Evolutionary conservation across 768 basidiomycete species (phyloP).

Genomic region (Hysterangium stoloniferum): DNA sequence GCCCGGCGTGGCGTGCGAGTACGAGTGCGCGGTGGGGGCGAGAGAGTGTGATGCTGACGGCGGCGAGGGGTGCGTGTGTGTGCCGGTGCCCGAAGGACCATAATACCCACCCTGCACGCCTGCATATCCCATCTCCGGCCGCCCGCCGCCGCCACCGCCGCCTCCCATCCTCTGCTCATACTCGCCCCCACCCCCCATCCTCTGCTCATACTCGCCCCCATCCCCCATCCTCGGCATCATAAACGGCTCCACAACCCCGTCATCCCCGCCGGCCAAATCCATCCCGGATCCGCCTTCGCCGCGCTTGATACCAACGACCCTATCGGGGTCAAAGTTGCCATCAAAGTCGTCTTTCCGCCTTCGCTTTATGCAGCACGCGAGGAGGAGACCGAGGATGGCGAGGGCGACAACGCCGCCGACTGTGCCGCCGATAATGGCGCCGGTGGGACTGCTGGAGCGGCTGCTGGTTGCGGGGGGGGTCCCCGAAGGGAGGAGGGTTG

Average conservation of each 20-base stretch:
- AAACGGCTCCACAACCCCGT: conserved; percentile 6
- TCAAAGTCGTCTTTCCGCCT: conserved; percentile 35
- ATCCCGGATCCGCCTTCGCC: neutral
- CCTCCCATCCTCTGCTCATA: neutral
- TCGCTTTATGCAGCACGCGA: conserved; percentile 23
- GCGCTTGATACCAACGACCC: conserved; percentile 4
- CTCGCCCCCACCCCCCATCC: neutral
- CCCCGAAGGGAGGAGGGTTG: neutral
- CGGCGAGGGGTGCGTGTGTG: neutral
- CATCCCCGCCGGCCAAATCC: neutral
- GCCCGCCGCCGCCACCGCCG: neutral
- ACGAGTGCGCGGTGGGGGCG: neutral
- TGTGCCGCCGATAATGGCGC: conserved; percentile 43
- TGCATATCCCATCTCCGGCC: too few species aligned
- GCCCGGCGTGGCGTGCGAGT: neutral
- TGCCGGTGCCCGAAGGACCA: neutral
- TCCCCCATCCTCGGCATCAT: neutral
- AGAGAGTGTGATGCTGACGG: neutral
- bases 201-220: neutral
- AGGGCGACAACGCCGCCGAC: conserved; percentile 38
- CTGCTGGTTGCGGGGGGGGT: conserved; percentile 13
- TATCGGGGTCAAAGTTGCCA: conserved; percentile 43
- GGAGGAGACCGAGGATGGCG: conserved; percentile 18
- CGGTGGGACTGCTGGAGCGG: conserved; percentile 19
- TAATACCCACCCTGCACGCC: neutral